phyloP scores from a whole-genome alignment of 2,329 filamentous ascomycete genomes.

The Colletotrichum camelliae region DNA sequence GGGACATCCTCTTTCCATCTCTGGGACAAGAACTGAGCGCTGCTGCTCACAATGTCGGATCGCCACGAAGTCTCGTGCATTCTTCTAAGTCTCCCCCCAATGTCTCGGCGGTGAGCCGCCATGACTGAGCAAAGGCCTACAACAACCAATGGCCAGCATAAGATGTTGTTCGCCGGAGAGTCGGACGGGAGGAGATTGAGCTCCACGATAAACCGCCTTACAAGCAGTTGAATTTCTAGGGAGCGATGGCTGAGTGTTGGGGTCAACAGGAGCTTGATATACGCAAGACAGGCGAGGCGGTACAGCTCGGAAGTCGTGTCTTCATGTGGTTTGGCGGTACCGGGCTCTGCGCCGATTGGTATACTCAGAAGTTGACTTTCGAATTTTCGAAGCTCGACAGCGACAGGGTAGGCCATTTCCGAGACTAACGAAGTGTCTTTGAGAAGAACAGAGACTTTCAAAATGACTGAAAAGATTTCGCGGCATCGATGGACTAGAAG shows the following conservation, averaged over 20 bases:
- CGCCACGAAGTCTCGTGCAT: background rate
- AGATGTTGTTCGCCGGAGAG: background rate
- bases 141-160: background rate
- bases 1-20: background rate
- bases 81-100: background rate
- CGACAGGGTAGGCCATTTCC: background rate
- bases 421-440: background rate
- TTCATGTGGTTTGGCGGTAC: background rate
- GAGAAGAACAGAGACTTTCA: background rate
- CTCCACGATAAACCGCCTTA: background rate
- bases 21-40: background rate
- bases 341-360: background rate
- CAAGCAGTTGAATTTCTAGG: accelerated
- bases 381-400: background rate
- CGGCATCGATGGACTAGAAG: background rate
- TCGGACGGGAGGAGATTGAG: background rate
- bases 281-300: background rate
- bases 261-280: background rate
- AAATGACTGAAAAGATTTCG: background rate
- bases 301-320: background rate
- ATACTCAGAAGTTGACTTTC: background rate
- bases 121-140: background rate
- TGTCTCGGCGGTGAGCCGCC: background rate
- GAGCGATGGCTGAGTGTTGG: background rate
- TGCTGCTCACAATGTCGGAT: background rate